Evolutionary conservation across 2,329 filamentous ascomycete species (phyloP).

Genomic region (Seiridium cupressi): DNA sequence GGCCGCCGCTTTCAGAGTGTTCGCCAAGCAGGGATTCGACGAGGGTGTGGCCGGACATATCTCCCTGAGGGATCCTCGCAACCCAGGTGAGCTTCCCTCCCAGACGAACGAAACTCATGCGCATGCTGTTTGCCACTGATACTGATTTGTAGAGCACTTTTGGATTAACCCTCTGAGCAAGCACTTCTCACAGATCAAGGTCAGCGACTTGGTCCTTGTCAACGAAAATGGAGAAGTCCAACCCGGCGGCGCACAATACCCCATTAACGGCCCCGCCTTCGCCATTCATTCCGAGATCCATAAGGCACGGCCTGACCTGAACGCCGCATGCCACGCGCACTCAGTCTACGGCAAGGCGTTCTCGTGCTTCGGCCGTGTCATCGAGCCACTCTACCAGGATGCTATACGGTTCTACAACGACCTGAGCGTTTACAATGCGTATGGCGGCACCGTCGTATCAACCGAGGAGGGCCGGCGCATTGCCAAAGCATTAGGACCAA

Average conservation of each 20-base stretch:
- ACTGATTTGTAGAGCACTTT: not conserved
- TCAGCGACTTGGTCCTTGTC: slow-evolving; percentile 10
- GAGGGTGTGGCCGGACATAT: slow-evolving; percentile 8
- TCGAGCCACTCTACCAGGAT: slow-evolving; percentile 61
- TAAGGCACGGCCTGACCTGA: slow-evolving; percentile 55
- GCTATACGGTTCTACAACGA: slow-evolving; percentile 49
- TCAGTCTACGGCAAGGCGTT: slow-evolving; percentile 57
- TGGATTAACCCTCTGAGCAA: slow-evolving; percentile 9
- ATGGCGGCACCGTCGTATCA: slow-evolving; percentile 36
- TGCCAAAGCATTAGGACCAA: slow-evolving; percentile 34
- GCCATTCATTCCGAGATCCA: slow-evolving; percentile 61
- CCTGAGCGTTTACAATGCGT: slow-evolving; percentile 25
- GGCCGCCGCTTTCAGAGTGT: slow-evolving; percentile 5
- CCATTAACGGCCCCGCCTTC: slow-evolving; percentile 39
- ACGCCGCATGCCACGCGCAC: slow-evolving; percentile 58
- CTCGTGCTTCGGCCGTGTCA: slow-evolving; percentile 51
- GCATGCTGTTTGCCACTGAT: not conserved
- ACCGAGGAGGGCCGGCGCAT: slow-evolving; percentile 39
- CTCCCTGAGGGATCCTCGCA: not conserved
- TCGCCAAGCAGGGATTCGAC: slow-evolving; percentile 2
- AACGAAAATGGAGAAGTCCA: slow-evolving; percentile 7
- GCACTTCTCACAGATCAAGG: slow-evolving; percentile 9
- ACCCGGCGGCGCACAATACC: slow-evolving; percentile 1
- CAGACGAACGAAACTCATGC: not conserved
- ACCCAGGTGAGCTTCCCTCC: not conserved